Percentiles rank a stretch among this genome's conserved stretches.
Evolutionary conservation across 805 yeast species (phyloP).

Genomic region (Wickerhamomyces bovis): DNA sequence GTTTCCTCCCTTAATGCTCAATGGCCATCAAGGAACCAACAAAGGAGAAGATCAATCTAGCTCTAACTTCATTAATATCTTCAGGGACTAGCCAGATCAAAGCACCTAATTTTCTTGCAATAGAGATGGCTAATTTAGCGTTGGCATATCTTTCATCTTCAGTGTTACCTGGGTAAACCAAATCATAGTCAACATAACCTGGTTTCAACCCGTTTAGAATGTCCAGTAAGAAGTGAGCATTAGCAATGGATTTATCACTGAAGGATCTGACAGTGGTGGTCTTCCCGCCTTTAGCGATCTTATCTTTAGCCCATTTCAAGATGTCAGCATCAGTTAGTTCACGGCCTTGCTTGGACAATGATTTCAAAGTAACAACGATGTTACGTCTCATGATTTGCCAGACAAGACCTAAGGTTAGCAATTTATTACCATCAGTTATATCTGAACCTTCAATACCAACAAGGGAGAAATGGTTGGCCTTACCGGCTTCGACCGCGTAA

Average conservation of each 20-base stretch:
- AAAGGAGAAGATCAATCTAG: conserved; percentile 88
- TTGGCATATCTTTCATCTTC: conserved; percentile 89
- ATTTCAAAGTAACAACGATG: conserved; percentile 75
- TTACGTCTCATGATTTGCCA: conserved; percentile 99
- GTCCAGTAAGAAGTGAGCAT: conserved; percentile 80
- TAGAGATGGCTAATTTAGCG: conserved; percentile 94
- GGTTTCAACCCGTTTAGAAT: conserved; percentile 91
- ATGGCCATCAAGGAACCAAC: conserved; percentile 92
- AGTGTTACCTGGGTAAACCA: conserved; percentile 72
- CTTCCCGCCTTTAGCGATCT: conserved; percentile 83
- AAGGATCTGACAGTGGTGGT: conserved; percentile 69
- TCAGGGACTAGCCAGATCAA: conserved; percentile 99
- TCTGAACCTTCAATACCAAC: conserved; percentile 99
- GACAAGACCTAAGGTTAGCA: conserved; percentile 85
- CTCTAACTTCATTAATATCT: conserved; percentile 93
- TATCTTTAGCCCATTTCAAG: conserved; percentile 88
- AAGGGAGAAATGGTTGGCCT: conserved; percentile 83
- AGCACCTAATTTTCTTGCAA: conserved; percentile 97
- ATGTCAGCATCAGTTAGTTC: conserved; percentile 82
- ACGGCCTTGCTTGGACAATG: conserved; percentile 59
- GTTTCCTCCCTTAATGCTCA: conserved; percentile 15
- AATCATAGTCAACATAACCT: conserved; percentile 93
- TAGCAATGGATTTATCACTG: conserved; percentile 71
- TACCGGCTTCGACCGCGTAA: conserved; percentile 95
- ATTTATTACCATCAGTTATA: conserved; percentile 86